These are phyloP conservation scores for Hericium erinaceus DNA, from an alignment of 768 basidiomycete species.

Conservation along the genomic window DNA sequence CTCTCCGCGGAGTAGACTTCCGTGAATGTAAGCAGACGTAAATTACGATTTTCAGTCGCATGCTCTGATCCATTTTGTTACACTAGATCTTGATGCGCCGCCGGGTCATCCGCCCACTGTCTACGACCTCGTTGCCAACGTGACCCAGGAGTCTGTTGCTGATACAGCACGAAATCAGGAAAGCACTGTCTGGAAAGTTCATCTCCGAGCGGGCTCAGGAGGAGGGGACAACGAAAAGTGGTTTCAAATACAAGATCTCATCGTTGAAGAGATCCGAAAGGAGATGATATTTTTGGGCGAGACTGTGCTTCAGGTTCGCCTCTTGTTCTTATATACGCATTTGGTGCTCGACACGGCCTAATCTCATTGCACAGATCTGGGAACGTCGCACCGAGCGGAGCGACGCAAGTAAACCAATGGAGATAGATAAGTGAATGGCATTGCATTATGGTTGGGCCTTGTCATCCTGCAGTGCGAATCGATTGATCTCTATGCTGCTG, in stretches of 20 bases:
- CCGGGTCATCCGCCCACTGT: constrained; percentile 49
- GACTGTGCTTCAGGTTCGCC: constrained; percentile 48
- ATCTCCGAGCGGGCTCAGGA: constrained; percentile 66
- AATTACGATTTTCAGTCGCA: constrained; percentile 11
- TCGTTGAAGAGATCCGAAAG: constrained; percentile 91
- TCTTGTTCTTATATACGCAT: background rate
- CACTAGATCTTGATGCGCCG: constrained; percentile 69
- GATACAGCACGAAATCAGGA: constrained; percentile 93
- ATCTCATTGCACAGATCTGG: background rate
- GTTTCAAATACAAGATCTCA: constrained; percentile 94
- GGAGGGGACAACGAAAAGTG: constrained; percentile 85
- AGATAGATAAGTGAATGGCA: background rate
- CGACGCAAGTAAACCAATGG: background rate
- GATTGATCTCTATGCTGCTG: no score
- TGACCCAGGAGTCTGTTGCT: constrained; percentile 90
- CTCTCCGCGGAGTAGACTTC: constrained; percentile 87
- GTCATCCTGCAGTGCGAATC: no score
- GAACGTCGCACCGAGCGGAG: background rate
- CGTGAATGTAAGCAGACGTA: constrained; percentile 62
- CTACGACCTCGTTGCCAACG: constrained; percentile 94
- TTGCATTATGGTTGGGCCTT: no score
- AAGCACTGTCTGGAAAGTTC: constrained; percentile 88
- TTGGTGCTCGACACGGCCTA: background rate
- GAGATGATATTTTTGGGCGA: constrained; percentile 98
- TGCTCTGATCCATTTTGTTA: background rate